These are phyloP conservation scores for Colletotrichum theobromicola DNA, from an alignment of 2,329 filamentous ascomycete species.

Conservation along the genomic window DNA sequence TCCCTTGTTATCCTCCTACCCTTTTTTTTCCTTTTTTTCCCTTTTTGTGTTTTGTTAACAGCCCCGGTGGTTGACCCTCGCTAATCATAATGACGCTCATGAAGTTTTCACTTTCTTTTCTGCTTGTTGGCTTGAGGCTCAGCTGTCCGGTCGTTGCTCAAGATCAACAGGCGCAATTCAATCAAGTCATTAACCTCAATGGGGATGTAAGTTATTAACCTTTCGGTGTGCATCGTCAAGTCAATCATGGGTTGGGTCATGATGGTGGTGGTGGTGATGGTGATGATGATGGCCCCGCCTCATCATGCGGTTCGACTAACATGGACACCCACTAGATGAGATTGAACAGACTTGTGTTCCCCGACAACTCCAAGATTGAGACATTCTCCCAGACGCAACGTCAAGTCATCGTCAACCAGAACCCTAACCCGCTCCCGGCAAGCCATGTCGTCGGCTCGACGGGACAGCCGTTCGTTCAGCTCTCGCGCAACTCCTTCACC, in stretches of 20 bases:
- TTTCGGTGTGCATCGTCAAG: neutral
- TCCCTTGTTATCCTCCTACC: conserved; percentile 3
- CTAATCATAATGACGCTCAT: conserved; percentile 26
- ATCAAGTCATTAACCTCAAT: conserved; percentile 26
- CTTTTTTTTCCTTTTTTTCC: neutral
- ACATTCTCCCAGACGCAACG: conserved; percentile 26
- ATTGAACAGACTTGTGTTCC: conserved; percentile 23
- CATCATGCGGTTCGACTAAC: neutral
- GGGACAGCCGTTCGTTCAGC: conserved; percentile 26
- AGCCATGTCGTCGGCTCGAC: conserved; percentile 26
- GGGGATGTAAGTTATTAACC: conserved; percentile 23
- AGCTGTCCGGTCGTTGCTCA: conserved; percentile 19
- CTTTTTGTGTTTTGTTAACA: neutral
- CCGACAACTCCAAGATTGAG: conserved; percentile 26
- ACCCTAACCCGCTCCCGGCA: conserved; percentile 24
- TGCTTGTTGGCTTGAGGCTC: conserved; percentile 16
- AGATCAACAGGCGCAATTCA: conserved; percentile 22
- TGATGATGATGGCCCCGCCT: neutral
- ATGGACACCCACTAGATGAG: conserved; percentile 18
- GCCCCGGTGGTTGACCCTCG: conserved; percentile 21
- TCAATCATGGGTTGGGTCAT: neutral
- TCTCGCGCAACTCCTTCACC: conserved; percentile 25
- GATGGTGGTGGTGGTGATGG: neutral
- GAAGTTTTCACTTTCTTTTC: conserved; percentile 16
- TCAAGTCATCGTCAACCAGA: conserved; percentile 27